Base-by-base conservation (phyloP, 2,329 filamentous ascomycete species). In the Aspergillus tamarii region DNA sequence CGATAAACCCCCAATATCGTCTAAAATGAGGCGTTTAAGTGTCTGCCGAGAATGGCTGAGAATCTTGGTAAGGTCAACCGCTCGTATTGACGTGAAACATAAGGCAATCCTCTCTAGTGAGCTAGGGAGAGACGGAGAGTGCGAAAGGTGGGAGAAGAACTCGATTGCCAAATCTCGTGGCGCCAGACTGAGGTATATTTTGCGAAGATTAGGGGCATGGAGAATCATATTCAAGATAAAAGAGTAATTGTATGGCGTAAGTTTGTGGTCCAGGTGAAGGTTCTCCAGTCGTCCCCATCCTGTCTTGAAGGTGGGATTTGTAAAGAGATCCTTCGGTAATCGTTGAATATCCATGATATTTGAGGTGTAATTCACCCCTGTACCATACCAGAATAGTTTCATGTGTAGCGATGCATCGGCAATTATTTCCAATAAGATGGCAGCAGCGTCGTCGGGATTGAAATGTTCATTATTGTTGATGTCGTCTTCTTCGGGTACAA, bases 311-410 rank as follows among this genome's bases (percentile, higher is more conserved):
- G 46, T n/a, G 9, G 55, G 39, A 41, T 57, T 55, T 36, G 48
- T 28, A 14, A 61, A 64, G 10, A 66, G 64, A 14, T 30, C 3
- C 32, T 66, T 66, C 9, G 64, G 64, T 43, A 66, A 26, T 30
- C 64, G 58, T 2, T 52, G 48, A 23, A 61, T 61, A 30, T 60
- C 48, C 64, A 66, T 64, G 10, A 59, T 28, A 4, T 54, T 39
- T 41, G 64, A 59, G 7, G 57, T 57, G 34, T 66, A 66, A 16
- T 66, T 64, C 14, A 56, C 58, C 8, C 64, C 64, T 26, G 53
- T 59, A 34, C 61, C 64, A 48, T 66, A 66, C 64, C 64, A 66
- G 34, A 66, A 64, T 3, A 61, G 39, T 34, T 66, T 64, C 16
- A 66, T 53, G 11, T 59, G 58, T 3, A 66, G 41, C 14, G 58